These are phyloP conservation scores for Lycium ferocissimum DNA, from an alignment of 257 asterid genomes.

Conservation along the genomic window DNA sequence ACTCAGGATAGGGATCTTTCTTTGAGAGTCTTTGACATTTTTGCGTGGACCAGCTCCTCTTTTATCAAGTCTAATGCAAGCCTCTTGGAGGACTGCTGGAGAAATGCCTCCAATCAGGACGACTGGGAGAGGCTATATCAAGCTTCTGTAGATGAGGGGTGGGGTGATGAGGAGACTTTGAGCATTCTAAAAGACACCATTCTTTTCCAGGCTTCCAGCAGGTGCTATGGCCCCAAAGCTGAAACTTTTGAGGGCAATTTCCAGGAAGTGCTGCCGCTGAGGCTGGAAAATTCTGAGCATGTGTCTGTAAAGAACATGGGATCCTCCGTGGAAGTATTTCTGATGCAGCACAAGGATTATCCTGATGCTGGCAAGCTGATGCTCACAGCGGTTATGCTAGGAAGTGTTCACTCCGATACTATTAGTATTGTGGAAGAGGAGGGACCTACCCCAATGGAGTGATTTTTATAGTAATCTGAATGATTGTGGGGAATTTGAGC, in stretches of 20 bases:
- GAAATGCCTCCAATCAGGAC: constrained; percentile 86
- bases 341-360: constrained; percentile 87
- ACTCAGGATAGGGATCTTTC: constrained; percentile 59
- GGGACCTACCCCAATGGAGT: constrained; percentile 30
- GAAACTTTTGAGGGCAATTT: constrained; percentile 67
- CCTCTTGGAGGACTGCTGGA: constrained; percentile 96
- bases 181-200: constrained; percentile 61
- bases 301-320: constrained; percentile 41
- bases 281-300: constrained; percentile 53
- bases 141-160: constrained; percentile 67
- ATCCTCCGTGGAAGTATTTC: constrained; percentile 69
- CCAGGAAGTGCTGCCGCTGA: constrained; percentile 72
- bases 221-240: constrained; percentile 78
- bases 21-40: constrained; percentile 76
- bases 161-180: constrained; percentile 78
- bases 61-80: constrained; percentile 66
- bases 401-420: constrained; percentile 42
- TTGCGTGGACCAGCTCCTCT: constrained; percentile 87
- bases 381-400: constrained; percentile 74
- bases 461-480: not conserved
- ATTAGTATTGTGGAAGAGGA: constrained; percentile 12
- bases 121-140: constrained; percentile 74
- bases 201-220: constrained; percentile 76
- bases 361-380: constrained; percentile 90
- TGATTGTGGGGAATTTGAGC: not conserved